Evolutionary conservation across 2,329 filamentous ascomycete genomes (phyloP).

Genomic region (Stagonosporopsis rhizophila): DNA sequence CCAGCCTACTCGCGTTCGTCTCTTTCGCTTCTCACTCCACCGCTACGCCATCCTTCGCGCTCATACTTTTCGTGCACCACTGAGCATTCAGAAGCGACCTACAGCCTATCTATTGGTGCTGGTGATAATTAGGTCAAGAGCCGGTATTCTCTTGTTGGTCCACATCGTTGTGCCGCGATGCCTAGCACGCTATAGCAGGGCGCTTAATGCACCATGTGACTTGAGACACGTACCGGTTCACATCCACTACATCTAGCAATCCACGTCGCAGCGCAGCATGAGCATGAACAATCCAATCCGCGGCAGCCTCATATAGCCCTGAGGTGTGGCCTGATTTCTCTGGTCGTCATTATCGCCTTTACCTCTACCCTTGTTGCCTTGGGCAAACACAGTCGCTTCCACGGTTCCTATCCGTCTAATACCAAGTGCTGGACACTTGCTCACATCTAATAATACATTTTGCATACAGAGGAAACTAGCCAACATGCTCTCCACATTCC

Average conservation of each 20-base stretch:
- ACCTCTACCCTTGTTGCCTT: slow-evolving; percentile 30
- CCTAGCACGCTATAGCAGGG: slow-evolving; percentile 23
- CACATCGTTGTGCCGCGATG: slow-evolving; percentile 1
- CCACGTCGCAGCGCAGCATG: slow-evolving; percentile 40
- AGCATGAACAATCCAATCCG: slow-evolving; percentile 28
- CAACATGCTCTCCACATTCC: slow-evolving; percentile 37
- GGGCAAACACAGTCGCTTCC: slow-evolving; percentile 28
- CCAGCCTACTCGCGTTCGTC: slow-evolving; percentile 7
- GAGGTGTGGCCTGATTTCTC: slow-evolving; percentile 41
- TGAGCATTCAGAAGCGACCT: slow-evolving; percentile 3
- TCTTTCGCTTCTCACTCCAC: slow-evolving; percentile 8
- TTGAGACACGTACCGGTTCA: slow-evolving; percentile 40
- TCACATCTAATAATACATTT: slow-evolving; percentile 14
- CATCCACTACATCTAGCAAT: slow-evolving; percentile 34
- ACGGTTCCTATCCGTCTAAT: background rate
- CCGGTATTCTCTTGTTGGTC: background rate
- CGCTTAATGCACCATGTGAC: slow-evolving; percentile 32
- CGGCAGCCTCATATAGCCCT: slow-evolving; percentile 40
- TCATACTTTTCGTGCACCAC: slow-evolving; percentile 1
- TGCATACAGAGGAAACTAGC: background rate
- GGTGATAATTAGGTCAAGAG: slow-evolving; percentile 1
- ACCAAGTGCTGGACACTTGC: slow-evolving; percentile 42
- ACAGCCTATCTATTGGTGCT: slow-evolving; percentile 20
- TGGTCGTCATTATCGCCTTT: slow-evolving; percentile 29
- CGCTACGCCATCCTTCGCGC: slow-evolving; percentile 11